A percentile compares a stretch with the other conserved stretches of the same genome.
Conservation (phyloP, 345 rosid genomes). For the Corchorus capsularis region DNA sequence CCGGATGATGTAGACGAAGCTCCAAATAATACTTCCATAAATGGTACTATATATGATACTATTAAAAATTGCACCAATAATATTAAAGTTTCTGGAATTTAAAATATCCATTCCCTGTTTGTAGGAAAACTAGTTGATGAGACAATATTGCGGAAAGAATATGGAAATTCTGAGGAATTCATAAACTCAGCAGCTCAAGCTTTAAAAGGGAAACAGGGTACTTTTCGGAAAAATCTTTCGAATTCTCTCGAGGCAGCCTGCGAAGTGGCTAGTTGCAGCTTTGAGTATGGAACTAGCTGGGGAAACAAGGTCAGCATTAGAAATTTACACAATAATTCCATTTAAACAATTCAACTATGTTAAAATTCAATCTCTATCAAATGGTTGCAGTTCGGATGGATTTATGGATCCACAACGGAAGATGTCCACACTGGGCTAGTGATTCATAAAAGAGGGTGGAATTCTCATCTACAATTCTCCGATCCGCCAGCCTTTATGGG, state of each 20-base stretch:
- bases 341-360: neutral
- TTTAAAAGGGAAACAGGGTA: constrained; percentile 38
- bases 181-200: constrained; percentile 39
- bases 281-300: constrained; percentile 54
- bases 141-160: constrained; percentile 19
- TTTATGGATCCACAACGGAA: constrained; percentile 60
- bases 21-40: neutral
- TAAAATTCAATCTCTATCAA: too few species aligned
- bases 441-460: constrained; percentile 64
- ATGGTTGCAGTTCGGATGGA: constrained; percentile 53
- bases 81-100: too few species aligned
- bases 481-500: constrained; percentile 64
- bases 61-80: too few species aligned
- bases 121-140: too few species aligned
- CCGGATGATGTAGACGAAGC: constrained; percentile 33
- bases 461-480: constrained; percentile 24
- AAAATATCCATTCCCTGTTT: too few species aligned
- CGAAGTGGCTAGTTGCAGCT: constrained; percentile 45
- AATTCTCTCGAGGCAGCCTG: constrained; percentile 37
- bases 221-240: neutral
- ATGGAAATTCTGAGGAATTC: constrained; percentile 56
- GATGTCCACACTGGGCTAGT: constrained; percentile 49
- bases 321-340: neutral
- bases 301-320: constrained; percentile 47
- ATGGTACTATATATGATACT: too few species aligned